Percentiles rank a stretch among this genome's conserved stretches.
These are phyloP conservation scores for Solanum chaucha DNA, from an alignment of 257 asterid species.

Conservation along the genomic window DNA sequence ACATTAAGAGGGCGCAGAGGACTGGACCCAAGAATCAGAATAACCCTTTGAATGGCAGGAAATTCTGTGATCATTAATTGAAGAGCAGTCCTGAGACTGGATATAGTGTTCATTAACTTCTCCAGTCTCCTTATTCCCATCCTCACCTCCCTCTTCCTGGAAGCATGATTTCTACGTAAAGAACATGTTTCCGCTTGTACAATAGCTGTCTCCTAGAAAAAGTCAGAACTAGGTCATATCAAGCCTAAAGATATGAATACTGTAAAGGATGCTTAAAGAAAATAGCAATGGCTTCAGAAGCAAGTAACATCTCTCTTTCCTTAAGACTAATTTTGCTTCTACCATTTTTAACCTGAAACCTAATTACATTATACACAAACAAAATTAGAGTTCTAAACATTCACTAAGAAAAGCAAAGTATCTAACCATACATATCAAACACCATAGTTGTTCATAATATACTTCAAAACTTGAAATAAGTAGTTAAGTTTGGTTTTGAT, in stretches of 20 bases:
- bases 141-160: slow-evolving; percentile 83
- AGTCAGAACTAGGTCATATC: not conserved
- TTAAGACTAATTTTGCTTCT: not conserved
- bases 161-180: slow-evolving; percentile 46
- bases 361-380: not conserved
- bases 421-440: not conserved
- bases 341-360: not conserved
- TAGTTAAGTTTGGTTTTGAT: not conserved
- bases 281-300: not conserved
- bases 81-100: slow-evolving; percentile 51
- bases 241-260: not conserved
- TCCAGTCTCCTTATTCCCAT: slow-evolving; percentile 69
- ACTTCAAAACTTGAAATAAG: not conserved
- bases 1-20: slow-evolving; percentile 75
- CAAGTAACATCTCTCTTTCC: not conserved
- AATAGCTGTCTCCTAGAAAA: slow-evolving; percentile 46
- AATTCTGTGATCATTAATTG: slow-evolving; percentile 49
- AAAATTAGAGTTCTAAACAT: not conserved
- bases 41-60: slow-evolving; percentile 43
- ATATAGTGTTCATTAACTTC: slow-evolving; percentile 51
- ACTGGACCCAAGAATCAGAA: slow-evolving; percentile 78
- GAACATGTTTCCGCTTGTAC: slow-evolving; percentile 38
- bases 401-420: not conserved
- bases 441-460: not conserved
- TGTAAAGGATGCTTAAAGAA: not conserved